Percentiles rank a stretch among this genome's conserved stretches.
Evolutionary conservation across 176 grass and related monocot species (phyloP).

Genomic region (Rhynchospora breviuscula): DNA sequence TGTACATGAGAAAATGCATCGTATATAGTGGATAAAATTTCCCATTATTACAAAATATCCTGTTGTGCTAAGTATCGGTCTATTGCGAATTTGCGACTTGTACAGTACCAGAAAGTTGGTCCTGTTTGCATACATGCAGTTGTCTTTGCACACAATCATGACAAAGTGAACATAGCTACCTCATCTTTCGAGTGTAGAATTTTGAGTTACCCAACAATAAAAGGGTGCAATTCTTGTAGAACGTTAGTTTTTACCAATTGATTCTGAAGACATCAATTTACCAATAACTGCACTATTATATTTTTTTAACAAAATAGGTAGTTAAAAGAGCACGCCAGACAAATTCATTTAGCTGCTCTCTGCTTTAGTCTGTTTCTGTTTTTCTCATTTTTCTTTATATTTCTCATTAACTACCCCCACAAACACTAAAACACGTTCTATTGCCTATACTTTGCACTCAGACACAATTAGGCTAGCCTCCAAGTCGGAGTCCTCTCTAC

Average conservation of each 20-base stretch:
- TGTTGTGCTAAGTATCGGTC: neutral
- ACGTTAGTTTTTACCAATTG: neutral
- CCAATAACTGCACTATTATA: constrained; percentile 6
- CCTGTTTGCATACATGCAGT: neutral
- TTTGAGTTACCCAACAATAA: neutral
- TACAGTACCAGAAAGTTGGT: neutral
- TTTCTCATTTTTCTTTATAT: neutral
- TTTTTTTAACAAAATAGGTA: constrained; percentile 22
- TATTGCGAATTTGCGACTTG: neutral
- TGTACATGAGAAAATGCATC: constrained; percentile 23
- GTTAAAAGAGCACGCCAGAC: neutral
- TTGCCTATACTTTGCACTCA: neutral
- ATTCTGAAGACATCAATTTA: neutral
- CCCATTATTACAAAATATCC: constrained; percentile 12
- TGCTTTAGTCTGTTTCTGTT: neutral
- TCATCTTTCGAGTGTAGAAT: neutral
- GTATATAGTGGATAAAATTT: constrained; percentile 27
- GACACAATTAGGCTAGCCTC: constrained; percentile 22
- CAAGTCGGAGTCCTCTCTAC: constrained; percentile 20
- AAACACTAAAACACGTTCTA: constrained; percentile 2
- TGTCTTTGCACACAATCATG: neutral
- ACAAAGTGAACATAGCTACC: neutral
- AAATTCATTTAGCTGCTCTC: neutral
- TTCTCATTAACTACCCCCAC: constrained; percentile 8
- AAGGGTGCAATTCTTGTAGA: neutral